Evolutionary conservation across 2,329 filamentous ascomycete genomes (phyloP).

Genomic region (Ophiocordyceps australis): DNA sequence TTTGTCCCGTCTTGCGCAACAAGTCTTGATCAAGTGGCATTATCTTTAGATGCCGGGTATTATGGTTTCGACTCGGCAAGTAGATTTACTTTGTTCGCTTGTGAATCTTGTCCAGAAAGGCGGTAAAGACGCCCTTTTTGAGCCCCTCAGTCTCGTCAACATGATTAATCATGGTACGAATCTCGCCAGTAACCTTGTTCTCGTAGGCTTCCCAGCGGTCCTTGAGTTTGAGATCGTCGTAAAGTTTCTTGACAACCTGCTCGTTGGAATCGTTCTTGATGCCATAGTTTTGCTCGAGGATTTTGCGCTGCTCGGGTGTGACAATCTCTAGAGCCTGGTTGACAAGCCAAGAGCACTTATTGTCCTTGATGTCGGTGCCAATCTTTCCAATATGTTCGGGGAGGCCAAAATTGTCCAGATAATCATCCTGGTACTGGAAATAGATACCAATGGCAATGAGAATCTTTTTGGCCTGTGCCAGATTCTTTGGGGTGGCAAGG

Average conservation of each 20-base stretch:
- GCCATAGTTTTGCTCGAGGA: constrained; percentile 88
- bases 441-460: constrained; percentile 96
- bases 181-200: constrained; percentile 66
- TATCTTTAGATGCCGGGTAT: too few relatives aligned
- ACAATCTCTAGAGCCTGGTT: constrained; percentile 78
- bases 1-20: too few relatives aligned
- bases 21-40: too few relatives aligned
- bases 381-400: constrained; percentile 94
- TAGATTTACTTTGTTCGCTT: constrained; percentile 88
- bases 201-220: constrained; percentile 77
- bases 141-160: constrained; percentile 77
- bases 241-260: constrained; percentile 74
- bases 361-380: constrained; percentile 96
- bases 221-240: constrained; percentile 70
- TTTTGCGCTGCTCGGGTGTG: constrained; percentile 67
- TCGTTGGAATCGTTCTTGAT: constrained; percentile 75
- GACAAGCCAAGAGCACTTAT: constrained; percentile 98
- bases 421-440: constrained; percentile 98
- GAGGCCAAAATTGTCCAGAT: constrained; percentile 92
- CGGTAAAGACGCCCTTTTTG: constrained; percentile 79
- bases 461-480: constrained; percentile 78
- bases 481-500: constrained; percentile 71
- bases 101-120: constrained; percentile 92
- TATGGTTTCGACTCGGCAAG: too few relatives aligned
- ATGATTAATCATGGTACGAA: constrained; percentile 55